These are phyloP conservation scores for Flaveria ramosissima DNA, from an alignment of 129 eudicot genomes.

Conservation along the genomic window DNA sequence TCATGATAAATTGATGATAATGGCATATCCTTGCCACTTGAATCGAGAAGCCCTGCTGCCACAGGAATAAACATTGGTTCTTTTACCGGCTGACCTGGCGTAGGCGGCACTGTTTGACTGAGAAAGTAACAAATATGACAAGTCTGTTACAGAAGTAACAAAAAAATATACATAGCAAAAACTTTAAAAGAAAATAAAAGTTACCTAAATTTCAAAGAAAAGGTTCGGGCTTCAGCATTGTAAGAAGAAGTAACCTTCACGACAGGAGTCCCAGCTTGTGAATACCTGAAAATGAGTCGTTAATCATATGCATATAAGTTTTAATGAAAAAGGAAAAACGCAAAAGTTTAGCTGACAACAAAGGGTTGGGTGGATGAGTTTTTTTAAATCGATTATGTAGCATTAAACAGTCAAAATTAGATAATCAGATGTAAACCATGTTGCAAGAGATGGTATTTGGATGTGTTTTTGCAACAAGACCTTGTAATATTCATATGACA, in stretches of 20 bases:
- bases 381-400: not conserved
- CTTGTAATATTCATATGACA: not conserved
- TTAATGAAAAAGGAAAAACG: not conserved
- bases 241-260: slow-evolving; percentile 72
- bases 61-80: slow-evolving; percentile 98
- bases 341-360: not conserved
- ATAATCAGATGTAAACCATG: not conserved
- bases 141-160: not conserved
- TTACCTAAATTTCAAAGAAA: slow-evolving; percentile 82
- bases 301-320: slow-evolving; percentile 9
- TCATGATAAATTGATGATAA: slow-evolving; percentile 66
- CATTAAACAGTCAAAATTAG: not conserved
- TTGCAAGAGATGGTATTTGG: not conserved
- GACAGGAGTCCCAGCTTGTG: slow-evolving; percentile 95
- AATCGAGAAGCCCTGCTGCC: slow-evolving; percentile 78
- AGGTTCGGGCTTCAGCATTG: slow-evolving; percentile 72
- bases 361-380: not conserved
- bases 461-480: not conserved
- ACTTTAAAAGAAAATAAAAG: not conserved
- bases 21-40: slow-evolving; percentile 91
- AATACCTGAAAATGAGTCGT: slow-evolving; percentile 61
- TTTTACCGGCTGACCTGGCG: slow-evolving; percentile 86
- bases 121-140: not conserved
- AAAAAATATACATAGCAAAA: not conserved
- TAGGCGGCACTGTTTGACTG: slow-evolving; percentile 93